phyloP scores from a whole-genome alignment of 2,329 filamentous ascomycete genomes.

The Westerdykella sp. region DNA sequence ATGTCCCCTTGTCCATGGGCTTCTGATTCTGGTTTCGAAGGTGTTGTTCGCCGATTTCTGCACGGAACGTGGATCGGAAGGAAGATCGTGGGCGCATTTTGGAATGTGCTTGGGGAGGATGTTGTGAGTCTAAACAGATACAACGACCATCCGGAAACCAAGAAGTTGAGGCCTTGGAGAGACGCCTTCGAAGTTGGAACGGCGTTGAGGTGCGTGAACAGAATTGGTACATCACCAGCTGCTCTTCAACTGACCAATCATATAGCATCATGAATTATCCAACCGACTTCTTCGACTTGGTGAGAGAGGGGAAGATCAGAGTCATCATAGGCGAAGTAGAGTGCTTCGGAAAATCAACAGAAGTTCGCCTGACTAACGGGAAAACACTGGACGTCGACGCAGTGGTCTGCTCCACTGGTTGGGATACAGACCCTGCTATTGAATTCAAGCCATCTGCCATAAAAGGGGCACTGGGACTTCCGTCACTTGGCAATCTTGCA shows the following conservation, averaged over 20 bases:
- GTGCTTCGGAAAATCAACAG: constrained; percentile 38
- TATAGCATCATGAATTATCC: constrained; percentile 55
- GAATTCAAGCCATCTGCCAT: constrained; percentile 42
- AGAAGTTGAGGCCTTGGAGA: constrained; percentile 40
- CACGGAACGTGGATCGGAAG: constrained; percentile 55
- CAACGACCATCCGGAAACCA: constrained; percentile 38
- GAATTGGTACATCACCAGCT: background rate
- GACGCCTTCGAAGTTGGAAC: constrained; percentile 49
- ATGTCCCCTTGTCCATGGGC: constrained; percentile 72
- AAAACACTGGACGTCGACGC: constrained; percentile 44
- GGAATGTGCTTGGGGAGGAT: constrained; percentile 52
- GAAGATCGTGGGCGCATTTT: constrained; percentile 51
- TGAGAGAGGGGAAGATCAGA: constrained; percentile 49
- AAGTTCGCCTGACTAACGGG: constrained; percentile 46
- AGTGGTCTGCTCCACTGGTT: constrained; percentile 53
- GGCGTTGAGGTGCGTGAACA: constrained; percentile 33
- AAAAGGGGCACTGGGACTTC: constrained; percentile 44
- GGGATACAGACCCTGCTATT: constrained; percentile 48
- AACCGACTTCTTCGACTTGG: constrained; percentile 51
- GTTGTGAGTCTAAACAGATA: constrained; percentile 44
- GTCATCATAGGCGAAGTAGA: constrained; percentile 52
- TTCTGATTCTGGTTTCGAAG: constrained; percentile 52
- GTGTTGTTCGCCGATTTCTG: constrained; percentile 49
- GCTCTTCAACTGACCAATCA: background rate
- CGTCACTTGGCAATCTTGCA: constrained; percentile 19